Evolutionary conservation across 2,329 filamentous ascomycete species (phyloP).

Genomic region (Penicillium corylophilum): DNA sequence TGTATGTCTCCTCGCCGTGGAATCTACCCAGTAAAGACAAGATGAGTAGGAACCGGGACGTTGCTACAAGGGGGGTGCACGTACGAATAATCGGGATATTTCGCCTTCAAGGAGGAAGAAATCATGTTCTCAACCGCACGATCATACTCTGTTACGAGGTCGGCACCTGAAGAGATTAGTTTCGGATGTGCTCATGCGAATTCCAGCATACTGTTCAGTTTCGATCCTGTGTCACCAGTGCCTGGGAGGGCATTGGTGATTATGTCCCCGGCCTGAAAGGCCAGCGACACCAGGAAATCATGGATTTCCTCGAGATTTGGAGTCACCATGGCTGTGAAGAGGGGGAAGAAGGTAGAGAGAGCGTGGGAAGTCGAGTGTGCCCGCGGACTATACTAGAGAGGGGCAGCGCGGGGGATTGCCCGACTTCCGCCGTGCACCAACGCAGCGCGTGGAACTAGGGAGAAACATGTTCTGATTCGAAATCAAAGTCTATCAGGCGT

Average conservation of each 20-base stretch:
- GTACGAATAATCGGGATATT: slow-evolving; percentile 55
- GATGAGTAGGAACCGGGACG: background rate
- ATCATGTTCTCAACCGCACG: slow-evolving; percentile 61
- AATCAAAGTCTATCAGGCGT: background rate
- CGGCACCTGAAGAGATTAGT: slow-evolving; percentile 46
- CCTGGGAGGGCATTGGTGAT: slow-evolving; percentile 45
- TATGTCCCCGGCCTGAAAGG: slow-evolving; percentile 42
- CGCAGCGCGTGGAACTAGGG: background rate
- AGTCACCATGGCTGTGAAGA: slow-evolving; percentile 7
- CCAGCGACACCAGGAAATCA: slow-evolving; percentile 41
- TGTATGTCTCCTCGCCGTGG: slow-evolving; percentile 62
- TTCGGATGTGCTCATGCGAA: background rate
- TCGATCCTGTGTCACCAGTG: slow-evolving; percentile 39
- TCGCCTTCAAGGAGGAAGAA: slow-evolving; percentile 49
- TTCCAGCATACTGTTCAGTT: slow-evolving; percentile 45
- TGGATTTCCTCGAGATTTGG: slow-evolving; percentile 43
- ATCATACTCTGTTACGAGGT: slow-evolving; percentile 65
- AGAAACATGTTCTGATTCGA: background rate
- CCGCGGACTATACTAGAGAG: background rate
- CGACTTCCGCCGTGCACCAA: background rate
- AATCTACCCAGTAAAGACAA: slow-evolving; percentile 36
- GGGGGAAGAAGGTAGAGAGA: background rate
- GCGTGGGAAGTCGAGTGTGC: background rate
- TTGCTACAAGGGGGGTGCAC: slow-evolving; percentile 5
- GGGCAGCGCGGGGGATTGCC: background rate